Evolutionary conservation across 306 rosid species (phyloP).

Genomic region (Pyrus communis): DNA sequence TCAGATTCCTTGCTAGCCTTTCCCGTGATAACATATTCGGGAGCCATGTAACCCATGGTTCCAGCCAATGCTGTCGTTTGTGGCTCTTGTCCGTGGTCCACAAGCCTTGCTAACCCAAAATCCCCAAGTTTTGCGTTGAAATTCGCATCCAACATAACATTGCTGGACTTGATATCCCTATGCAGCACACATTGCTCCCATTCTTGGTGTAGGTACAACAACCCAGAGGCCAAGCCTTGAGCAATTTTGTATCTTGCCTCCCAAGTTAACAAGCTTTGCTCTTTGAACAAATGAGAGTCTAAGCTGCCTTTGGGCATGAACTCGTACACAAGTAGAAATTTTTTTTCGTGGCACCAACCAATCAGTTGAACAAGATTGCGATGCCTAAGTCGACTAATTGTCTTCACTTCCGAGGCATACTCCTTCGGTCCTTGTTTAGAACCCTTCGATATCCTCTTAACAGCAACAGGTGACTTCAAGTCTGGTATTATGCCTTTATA

Average conservation of each 20-base stretch:
- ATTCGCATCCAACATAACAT: neutral
- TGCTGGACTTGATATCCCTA: neutral
- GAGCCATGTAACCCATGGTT: neutral
- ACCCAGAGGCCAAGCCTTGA: slow-evolving; percentile 1
- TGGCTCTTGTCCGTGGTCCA: neutral
- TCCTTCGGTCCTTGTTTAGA: slow-evolving; percentile 27
- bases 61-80: neutral
- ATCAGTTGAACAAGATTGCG: slow-evolving; percentile 26
- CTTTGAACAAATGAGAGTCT: slow-evolving; percentile 6
- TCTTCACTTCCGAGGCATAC: slow-evolving; percentile 29
- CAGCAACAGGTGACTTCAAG: slow-evolving; percentile 25
- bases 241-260: slow-evolving; percentile 21
- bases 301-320: slow-evolving; percentile 30
- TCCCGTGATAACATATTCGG: neutral
- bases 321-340: slow-evolving; percentile 15
- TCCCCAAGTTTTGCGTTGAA: neutral
- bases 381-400: slow-evolving; percentile 32
- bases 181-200: neutral
- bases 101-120: neutral
- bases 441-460: slow-evolving; percentile 26
- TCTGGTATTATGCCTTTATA: slow-evolving; percentile 25
- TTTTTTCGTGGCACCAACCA: slow-evolving; percentile 36
- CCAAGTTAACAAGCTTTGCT: slow-evolving; percentile 12
- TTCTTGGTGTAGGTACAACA: neutral
- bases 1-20: neutral